Base-by-base conservation (phyloP, 176 grass and related monocot genomes). In the Raddia distichophylla region DNA sequence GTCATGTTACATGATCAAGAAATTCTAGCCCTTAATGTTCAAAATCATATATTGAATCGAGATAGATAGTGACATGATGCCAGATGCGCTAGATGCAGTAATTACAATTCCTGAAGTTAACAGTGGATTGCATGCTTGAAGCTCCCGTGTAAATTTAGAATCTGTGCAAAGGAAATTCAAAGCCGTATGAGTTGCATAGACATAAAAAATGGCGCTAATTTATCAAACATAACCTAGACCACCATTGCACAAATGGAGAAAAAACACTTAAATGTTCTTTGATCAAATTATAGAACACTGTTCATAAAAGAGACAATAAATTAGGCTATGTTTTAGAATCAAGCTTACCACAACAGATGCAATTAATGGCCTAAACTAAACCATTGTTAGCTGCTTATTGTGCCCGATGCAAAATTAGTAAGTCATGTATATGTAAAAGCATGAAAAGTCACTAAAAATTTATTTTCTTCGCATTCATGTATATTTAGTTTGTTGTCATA, bases 101-200 rank as follows among this genome's bases (percentile, higher is more conserved):
- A 19, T 5, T 94, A 98, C 92, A 17, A 93, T 89, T 79, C 86
- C 86, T 18, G 95, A 92, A 71, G 95, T 98, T 52, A 93, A 8
- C 10, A 98, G 50, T 8, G 95, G 95, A 67, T 98, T 98, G 78
- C 95, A 98, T 87, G 95, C 90, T 13, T 92, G 95, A 44, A 98
- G 88, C 83, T 98, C 95, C 79, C 94, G 95, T 8, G 92, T 94
- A 40, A 98, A 98, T 73, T 83, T 92, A 7, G 95, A 98, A 93
- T 94, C 95, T 97, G 75, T 43, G 79, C 48, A 73, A 16, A 58
- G 37, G 12, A 10, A 16, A 40, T 40, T 40, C 4, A 50, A 12
- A 14, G 51, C 0, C 18, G 37, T 40, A 40, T 71, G 3, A 76
- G n/a, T 78, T 71, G 17, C 18, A 44, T 20, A 75, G 32, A 35